A percentile compares a stretch with the other conserved stretches of the same genome.
These are phyloP conservation scores for Papilionanthe hybrid DNA, from an alignment of 116 monocot species.

Conservation along the genomic window DNA sequence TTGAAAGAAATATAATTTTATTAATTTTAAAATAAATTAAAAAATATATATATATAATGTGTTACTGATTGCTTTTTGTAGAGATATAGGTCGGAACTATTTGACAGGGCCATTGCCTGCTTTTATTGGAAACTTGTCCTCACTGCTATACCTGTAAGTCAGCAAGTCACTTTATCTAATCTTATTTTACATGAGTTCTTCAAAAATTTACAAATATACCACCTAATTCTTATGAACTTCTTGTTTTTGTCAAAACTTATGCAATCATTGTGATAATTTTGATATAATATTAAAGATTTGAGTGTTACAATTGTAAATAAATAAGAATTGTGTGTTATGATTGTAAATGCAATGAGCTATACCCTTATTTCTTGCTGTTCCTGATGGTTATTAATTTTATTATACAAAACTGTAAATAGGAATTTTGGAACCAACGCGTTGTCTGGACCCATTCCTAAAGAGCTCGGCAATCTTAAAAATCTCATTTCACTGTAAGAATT, in stretches of 20 bases:
- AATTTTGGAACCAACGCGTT: conserved; percentile 45
- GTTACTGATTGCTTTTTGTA: conserved; percentile 10
- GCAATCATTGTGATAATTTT: too few relatives aligned
- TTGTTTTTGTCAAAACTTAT: too few relatives aligned
- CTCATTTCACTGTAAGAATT: conserved; percentile 42
- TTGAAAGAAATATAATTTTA: background rate
- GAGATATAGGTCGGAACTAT: conserved; percentile 61
- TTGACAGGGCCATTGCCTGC: conserved; percentile 70
- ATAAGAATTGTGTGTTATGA: too few relatives aligned
- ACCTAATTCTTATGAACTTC: too few relatives aligned
- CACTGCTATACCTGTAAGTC: conserved; percentile 48
- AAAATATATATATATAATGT: too few relatives aligned
- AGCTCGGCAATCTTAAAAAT: conserved; percentile 48
- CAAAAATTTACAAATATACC: too few relatives aligned
- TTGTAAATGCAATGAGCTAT: too few relatives aligned
- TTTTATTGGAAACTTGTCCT: conserved; percentile 64
- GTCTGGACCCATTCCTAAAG: conserved; percentile 56
- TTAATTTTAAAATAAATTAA: background rate
- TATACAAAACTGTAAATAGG: conserved; percentile 20
- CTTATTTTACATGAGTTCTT: background rate
- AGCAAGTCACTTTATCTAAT: background rate
- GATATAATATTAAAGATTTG: too few relatives aligned
- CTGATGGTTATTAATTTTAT: background rate
- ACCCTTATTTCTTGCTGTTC: too few relatives aligned
- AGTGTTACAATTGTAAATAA: too few relatives aligned